Conservation (phyloP, 2,329 filamentous ascomycete genomes). For the Cordyceps fumosorosea region DNA sequence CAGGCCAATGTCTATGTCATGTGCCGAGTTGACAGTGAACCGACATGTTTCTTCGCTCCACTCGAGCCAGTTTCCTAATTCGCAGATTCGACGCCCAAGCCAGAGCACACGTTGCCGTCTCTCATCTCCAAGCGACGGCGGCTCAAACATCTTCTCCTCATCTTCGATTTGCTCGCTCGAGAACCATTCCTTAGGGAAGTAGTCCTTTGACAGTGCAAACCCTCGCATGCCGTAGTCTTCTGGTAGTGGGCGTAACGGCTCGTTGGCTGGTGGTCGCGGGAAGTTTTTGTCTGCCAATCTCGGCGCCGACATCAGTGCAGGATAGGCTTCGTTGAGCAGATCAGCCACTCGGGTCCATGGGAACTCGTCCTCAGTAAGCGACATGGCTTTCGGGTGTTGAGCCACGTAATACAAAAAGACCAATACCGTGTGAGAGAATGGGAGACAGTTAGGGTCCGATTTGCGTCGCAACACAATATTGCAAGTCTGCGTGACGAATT, state of each 20-base stretch:
- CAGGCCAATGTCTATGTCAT: not conserved
- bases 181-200: slow-evolving; percentile 56
- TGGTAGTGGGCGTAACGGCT: slow-evolving; percentile 49
- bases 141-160: slow-evolving; percentile 60
- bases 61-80: slow-evolving; percentile 34
- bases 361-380: slow-evolving; percentile 35
- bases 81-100: slow-evolving; percentile 44
- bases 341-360: slow-evolving; percentile 44
- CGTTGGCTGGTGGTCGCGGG: slow-evolving; percentile 36
- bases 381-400: slow-evolving; percentile 34
- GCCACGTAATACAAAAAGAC: slow-evolving; percentile 49
- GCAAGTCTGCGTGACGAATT: slow-evolving; percentile 38
- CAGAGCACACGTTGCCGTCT: slow-evolving; percentile 54
- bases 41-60: slow-evolving; percentile 30
- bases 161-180: slow-evolving; percentile 52
- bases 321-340: slow-evolving; percentile 32
- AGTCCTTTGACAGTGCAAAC: slow-evolving; percentile 51
- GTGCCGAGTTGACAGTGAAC: not conserved
- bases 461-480: slow-evolving; percentile 42
- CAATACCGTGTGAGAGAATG: slow-evolving; percentile 56
- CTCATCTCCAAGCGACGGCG: slow-evolving; percentile 50
- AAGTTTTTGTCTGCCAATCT: slow-evolving; percentile 39
- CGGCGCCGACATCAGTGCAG: slow-evolving; percentile 21
- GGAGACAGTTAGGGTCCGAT: slow-evolving; percentile 52
- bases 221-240: slow-evolving; percentile 65